A percentile compares a stretch with the other conserved stretches of the same genome.
phyloP scores from a whole-genome alignment of 345 rosid species.

The Hibiscus tridactylites region DNA sequence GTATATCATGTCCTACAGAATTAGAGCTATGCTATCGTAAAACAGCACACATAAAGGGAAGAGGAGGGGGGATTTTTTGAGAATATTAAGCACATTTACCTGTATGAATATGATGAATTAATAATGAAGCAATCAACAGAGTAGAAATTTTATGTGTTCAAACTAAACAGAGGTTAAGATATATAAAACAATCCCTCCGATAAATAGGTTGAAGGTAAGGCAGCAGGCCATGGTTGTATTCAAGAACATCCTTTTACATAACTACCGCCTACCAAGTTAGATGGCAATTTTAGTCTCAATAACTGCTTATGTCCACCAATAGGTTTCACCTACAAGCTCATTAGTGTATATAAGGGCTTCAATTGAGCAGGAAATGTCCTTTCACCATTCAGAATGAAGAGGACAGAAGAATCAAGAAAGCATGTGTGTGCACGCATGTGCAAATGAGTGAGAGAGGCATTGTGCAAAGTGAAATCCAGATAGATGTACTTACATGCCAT shows the following conservation, averaged over 20 bases:
- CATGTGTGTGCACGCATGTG: background rate
- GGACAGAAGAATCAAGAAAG: background rate
- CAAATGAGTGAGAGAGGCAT: background rate
- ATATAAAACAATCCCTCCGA: background rate
- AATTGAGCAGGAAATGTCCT: background rate
- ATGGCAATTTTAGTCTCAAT: background rate
- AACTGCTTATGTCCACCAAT: background rate
- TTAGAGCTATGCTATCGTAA: background rate
- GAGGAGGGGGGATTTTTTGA: background rate
- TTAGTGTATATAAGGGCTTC: background rate
- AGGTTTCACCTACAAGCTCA: background rate
- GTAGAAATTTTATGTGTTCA: background rate
- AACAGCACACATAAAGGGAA: background rate
- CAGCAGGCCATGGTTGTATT: background rate
- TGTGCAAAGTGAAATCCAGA: background rate
- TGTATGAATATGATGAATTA: background rate
- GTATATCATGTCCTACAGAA: background rate
- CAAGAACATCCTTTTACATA: background rate
- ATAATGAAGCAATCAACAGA: background rate
- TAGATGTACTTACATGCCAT: constrained; percentile 79
- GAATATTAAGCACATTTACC: background rate
- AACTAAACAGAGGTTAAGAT: background rate
- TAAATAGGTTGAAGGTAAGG: background rate
- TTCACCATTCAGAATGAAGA: background rate
- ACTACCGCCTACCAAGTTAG: background rate